These are phyloP conservation scores for Sphaerulina populicola DNA, from an alignment of 2,329 filamentous ascomycete genomes.

Conservation along the genomic window DNA sequence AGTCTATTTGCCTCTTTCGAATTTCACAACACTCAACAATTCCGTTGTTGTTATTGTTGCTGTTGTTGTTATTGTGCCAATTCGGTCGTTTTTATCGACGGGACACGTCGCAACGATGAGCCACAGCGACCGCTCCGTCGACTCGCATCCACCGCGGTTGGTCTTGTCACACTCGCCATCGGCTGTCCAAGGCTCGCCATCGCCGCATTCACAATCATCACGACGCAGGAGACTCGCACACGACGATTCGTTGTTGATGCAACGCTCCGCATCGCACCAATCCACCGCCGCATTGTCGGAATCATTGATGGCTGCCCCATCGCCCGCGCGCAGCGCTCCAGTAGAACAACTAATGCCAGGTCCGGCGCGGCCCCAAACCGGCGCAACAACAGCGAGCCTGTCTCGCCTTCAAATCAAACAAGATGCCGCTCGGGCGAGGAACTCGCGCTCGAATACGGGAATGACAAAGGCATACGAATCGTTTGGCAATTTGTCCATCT, in stretches of 20 bases:
- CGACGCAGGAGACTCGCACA: background rate
- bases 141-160: too few species aligned
- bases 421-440: background rate
- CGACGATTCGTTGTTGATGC: background rate
- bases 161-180: too few species aligned
- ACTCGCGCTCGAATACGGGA: background rate
- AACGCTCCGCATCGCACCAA: background rate
- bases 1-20: too few species aligned
- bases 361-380: background rate
- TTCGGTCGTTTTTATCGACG: too few species aligned
- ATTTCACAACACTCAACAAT: too few species aligned
- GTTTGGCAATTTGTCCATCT: slow-evolving; percentile 5
- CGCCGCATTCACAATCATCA: background rate
- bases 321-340: background rate
- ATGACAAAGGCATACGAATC: background rate
- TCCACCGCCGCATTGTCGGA: background rate
- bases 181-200: background rate
- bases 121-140: too few species aligned
- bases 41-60: too few species aligned
- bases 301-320: background rate
- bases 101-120: too few species aligned
- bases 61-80: too few species aligned
- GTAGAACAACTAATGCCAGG: background rate
- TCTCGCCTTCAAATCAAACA: background rate
- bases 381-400: background rate